Conservation (phyloP, 495 filamentous ascomycete species). For the Penicillium roqueforti region DNA sequence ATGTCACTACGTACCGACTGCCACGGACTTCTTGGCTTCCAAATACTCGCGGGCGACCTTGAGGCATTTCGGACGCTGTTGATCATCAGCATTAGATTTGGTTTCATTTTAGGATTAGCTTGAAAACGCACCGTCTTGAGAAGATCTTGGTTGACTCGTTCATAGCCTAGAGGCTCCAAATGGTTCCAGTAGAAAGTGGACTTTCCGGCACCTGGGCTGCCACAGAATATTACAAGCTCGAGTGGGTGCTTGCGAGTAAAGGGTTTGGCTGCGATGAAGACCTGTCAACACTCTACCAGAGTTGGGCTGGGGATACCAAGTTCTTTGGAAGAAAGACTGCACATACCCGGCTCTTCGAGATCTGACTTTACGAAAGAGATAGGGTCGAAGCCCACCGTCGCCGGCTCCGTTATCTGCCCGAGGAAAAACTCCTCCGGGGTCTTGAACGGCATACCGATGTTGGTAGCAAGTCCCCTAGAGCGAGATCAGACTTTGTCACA, state of each 20-base stretch:
- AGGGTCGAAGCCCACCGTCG: conserved; percentile 65
- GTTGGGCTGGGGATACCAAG: neutral
- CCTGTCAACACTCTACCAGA: neutral
- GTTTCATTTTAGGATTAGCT: neutral
- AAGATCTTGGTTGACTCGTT: conserved; percentile 83
- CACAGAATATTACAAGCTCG: conserved; percentile 82
- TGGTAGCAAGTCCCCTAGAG: conserved; percentile 66
- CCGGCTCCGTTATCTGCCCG: conserved; percentile 55
- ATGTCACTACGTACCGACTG: conserved; percentile 59
- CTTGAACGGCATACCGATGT: conserved; percentile 71
- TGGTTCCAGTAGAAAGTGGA: conserved; percentile 82
- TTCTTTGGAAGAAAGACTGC: neutral
- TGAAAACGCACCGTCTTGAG: conserved; percentile 68
- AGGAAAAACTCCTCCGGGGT: conserved; percentile 94
- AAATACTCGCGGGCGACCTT: conserved; percentile 67
- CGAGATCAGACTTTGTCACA: conserved; percentile 4
- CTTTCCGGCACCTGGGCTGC: conserved; percentile 85
- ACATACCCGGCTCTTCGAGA: conserved; percentile 32
- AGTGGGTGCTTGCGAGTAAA: conserved; percentile 61
- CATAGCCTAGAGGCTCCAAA: conserved; percentile 74
- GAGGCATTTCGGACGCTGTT: conserved; percentile 74
- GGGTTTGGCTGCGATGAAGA: conserved; percentile 7
- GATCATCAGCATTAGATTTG: neutral
- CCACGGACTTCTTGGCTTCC: conserved; percentile 61
- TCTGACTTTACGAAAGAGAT: conserved; percentile 44